These are phyloP conservation scores for Glonium stellatum DNA, from an alignment of 495 filamentous ascomycete genomes.

Conservation along the genomic window DNA sequence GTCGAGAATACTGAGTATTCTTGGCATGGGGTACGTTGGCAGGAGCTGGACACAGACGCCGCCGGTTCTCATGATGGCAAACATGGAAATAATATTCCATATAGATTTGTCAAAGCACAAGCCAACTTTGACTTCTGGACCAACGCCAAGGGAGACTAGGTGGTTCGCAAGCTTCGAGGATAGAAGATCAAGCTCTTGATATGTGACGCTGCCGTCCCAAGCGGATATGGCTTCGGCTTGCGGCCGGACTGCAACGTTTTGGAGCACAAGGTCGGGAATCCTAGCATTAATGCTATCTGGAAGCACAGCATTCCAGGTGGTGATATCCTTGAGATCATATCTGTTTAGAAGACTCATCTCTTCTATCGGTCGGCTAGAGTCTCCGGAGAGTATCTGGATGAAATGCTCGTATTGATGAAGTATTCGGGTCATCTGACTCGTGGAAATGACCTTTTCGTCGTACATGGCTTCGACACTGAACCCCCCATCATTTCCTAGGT, in stretches of 20 bases:
- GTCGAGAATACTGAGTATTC: conserved; percentile 37
- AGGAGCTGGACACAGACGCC: conserved; percentile 51
- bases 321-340: conserved; percentile 12
- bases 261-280: conserved; percentile 18
- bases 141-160: conserved; percentile 30
- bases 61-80: conserved; percentile 48
- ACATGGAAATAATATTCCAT: conserved; percentile 43
- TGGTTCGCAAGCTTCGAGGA: conserved; percentile 31
- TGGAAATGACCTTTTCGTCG: conserved; percentile 16
- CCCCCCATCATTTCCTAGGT: conserved; percentile 2
- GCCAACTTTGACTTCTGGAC: conserved; percentile 41
- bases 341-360: conserved; percentile 14
- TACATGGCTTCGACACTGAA: conserved; percentile 14
- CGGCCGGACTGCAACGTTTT: conserved; percentile 8
- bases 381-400: conserved; percentile 15
- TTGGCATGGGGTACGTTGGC: conserved; percentile 47
- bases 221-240: conserved; percentile 17
- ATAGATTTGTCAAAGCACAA: conserved; percentile 50
- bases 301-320: conserved; percentile 16
- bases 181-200: conserved; percentile 30
- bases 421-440: conserved; percentile 18
- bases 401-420: conserved; percentile 24
- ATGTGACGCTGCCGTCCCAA: conserved; percentile 35
- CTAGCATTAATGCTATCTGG: conserved; percentile 8
- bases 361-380: conserved; percentile 31